phyloP scores from a whole-genome alignment of 1,284 basidiomycete species.

The Pascua sp. region DNA sequence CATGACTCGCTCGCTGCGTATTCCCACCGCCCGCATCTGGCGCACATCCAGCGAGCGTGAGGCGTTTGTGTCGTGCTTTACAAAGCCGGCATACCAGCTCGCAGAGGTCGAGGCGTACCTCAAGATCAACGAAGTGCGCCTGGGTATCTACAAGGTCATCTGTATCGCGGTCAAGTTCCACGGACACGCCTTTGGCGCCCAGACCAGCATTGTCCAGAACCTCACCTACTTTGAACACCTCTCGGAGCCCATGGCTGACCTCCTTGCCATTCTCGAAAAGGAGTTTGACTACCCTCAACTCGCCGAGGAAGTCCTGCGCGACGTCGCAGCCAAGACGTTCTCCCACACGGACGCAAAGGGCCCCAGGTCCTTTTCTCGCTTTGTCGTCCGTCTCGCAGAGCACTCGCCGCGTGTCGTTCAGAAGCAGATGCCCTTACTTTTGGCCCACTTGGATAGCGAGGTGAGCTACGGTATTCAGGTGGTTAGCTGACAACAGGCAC shows the following conservation, averaged over 20 bases:
- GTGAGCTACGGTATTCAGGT: constrained; percentile 51
- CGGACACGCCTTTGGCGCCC: constrained; percentile 74
- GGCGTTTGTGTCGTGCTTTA: constrained; percentile 77
- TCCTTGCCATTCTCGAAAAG: constrained; percentile 71
- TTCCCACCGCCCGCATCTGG: constrained; percentile 81
- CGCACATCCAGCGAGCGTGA: constrained; percentile 77
- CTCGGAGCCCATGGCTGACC: constrained; percentile 89
- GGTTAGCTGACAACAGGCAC: constrained; percentile 60
- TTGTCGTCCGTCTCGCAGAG: constrained; percentile 79
- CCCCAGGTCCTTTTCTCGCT: constrained; percentile 78
- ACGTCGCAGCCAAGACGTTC: constrained; percentile 40
- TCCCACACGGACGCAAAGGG: constrained; percentile 69
- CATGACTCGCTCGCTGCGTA: constrained; percentile 67
- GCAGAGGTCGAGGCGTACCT: constrained; percentile 84
- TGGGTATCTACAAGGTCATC: constrained; percentile 80
- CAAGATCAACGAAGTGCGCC: constrained; percentile 69
- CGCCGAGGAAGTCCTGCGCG: constrained; percentile 78
- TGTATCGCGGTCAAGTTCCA: constrained; percentile 91
- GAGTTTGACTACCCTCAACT: constrained; percentile 88
- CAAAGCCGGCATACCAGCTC: constrained; percentile 78
- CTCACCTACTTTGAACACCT: constrained; percentile 94
- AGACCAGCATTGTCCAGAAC: constrained; percentile 86
- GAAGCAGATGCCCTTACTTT: constrained; percentile 83
- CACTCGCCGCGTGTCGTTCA: constrained; percentile 77
- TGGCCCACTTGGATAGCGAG: constrained; percentile 87